phyloP scores from a whole-genome alignment of 1,284 basidiomycete genomes.

The Ceratobasidium sp. region DNA sequence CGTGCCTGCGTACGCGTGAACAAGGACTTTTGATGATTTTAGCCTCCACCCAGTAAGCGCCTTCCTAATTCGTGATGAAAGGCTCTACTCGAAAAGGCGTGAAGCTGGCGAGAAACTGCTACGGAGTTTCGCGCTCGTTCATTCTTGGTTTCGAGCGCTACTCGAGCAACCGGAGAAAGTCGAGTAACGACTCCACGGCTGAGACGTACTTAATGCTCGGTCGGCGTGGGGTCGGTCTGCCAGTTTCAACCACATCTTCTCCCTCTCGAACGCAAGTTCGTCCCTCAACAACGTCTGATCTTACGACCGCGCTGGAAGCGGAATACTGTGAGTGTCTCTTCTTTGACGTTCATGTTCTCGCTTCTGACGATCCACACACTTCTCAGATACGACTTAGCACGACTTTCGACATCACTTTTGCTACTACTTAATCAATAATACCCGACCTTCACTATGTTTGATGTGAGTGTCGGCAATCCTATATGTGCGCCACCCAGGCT shows the following conservation, averaged over 20 bases:
- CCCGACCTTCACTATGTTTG: not conserved
- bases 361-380: not conserved
- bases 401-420: not conserved
- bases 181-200: constrained; percentile 9
- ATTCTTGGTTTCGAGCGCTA: constrained; percentile 22
- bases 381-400: constrained; percentile 8
- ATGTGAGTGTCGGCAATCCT: constrained; percentile 11
- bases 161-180: constrained; percentile 19
- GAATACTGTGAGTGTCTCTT: constrained; percentile 5
- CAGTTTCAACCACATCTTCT: constrained; percentile 9
- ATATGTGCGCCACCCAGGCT: not conserved
- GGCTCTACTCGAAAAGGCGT: constrained; percentile 1
- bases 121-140: constrained; percentile 35
- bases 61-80: constrained; percentile 32
- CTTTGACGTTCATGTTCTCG: not conserved
- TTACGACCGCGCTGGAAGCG: constrained; percentile 41
- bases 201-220: constrained; percentile 11
- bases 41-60: constrained; percentile 19
- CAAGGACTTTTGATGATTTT: constrained; percentile 24
- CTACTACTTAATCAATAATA: constrained; percentile 11
- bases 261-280: not conserved
- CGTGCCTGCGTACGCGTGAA: constrained; percentile 1
- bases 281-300: constrained; percentile 4
- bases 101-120: not conserved
- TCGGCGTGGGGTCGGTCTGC: not conserved